These are phyloP conservation scores for Rutstroemia sp. DNA, from an alignment of 2,329 filamentous ascomycete genomes.

Conservation along the genomic window DNA sequence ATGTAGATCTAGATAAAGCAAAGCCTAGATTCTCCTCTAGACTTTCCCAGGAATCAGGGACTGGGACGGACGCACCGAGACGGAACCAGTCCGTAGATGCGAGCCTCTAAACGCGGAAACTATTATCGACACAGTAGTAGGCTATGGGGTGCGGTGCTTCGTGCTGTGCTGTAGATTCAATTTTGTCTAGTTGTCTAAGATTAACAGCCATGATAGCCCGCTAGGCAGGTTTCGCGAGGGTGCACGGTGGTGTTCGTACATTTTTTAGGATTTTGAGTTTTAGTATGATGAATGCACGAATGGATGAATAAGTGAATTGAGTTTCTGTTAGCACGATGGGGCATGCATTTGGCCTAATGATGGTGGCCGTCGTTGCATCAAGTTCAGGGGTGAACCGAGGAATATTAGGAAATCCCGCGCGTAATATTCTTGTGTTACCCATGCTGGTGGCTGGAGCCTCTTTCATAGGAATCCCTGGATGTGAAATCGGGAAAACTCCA, in stretches of 20 bases:
- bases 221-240: background rate
- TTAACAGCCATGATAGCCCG: background rate
- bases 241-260: background rate
- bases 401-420: background rate
- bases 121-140: background rate
- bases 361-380: background rate
- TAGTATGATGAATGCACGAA: background rate
- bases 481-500: background rate
- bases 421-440: constrained; percentile 3
- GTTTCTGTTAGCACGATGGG: background rate
- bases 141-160: too few species aligned
- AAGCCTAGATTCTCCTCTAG: background rate
- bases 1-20: constrained; percentile 2
- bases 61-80: background rate
- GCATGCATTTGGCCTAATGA: background rate
- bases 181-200: background rate
- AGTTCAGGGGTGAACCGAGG: background rate
- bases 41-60: background rate
- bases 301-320: background rate
- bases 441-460: constrained; percentile 5
- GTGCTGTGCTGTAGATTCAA: background rate
- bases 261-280: background rate
- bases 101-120: background rate
- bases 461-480: background rate
- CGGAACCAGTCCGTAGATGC: background rate